phyloP scores from a whole-genome alignment of 768 basidiomycete genomes.

The Leccinum broughii region DNA sequence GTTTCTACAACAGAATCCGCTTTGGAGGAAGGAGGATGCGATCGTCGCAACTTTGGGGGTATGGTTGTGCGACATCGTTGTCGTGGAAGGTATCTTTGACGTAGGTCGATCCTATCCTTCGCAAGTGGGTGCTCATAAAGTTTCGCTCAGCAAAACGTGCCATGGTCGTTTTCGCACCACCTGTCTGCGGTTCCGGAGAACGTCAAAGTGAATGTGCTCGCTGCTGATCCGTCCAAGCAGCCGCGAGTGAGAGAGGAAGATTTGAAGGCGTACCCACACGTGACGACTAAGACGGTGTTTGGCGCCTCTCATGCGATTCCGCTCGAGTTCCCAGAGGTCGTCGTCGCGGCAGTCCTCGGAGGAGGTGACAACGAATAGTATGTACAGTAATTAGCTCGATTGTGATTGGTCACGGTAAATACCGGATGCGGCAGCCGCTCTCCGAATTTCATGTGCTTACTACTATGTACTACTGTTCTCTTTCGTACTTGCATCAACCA shows the following conservation, averaged over 20 bases:
- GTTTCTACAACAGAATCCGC: background rate
- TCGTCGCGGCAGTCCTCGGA: constrained; percentile 17
- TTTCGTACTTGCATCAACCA: background rate
- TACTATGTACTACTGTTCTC: background rate
- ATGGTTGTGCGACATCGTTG: constrained; percentile 9
- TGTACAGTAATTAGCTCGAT: background rate
- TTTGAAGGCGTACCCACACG: constrained; percentile 6
- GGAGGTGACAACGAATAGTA: background rate
- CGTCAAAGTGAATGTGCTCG: constrained; percentile 12
- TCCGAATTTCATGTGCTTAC: constrained; percentile 20
- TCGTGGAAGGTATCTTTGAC: constrained; percentile 12
- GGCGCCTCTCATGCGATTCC: constrained; percentile 18
- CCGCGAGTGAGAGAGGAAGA: constrained; percentile 4
- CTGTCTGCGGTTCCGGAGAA: constrained; percentile 8
- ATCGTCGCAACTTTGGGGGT: background rate
- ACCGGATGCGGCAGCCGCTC: constrained; percentile 13
- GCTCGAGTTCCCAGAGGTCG: constrained; percentile 12
- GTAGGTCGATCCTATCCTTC: constrained; percentile 2
- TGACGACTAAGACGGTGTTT: constrained; percentile 5
- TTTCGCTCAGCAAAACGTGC: constrained; percentile 19
- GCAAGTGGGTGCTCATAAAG: background rate
- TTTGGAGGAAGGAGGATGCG: constrained; percentile 8
- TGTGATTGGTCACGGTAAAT: constrained; percentile 26
- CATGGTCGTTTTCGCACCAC: constrained; percentile 23
- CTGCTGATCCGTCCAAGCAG: constrained; percentile 13